These are phyloP conservation scores for Elsinoe necatrix DNA, from an alignment of 2,329 filamentous ascomycete genomes.

Conservation along the genomic window DNA sequence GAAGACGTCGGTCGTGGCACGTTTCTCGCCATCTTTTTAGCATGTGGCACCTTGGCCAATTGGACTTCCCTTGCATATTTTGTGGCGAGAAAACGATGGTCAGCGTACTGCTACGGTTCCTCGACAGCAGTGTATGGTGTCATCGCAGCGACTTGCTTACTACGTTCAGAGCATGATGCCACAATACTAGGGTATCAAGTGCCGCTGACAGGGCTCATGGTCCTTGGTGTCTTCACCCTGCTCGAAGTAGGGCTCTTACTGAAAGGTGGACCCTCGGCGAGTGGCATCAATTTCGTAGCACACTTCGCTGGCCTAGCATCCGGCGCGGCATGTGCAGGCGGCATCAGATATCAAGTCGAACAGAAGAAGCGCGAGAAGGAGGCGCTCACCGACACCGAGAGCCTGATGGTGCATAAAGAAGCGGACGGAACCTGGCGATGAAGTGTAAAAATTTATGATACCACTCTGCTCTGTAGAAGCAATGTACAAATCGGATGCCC, in stretches of 20 bases:
- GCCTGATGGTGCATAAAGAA: neutral
- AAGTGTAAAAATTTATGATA: neutral
- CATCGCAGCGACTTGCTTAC: slow-evolving; percentile 47
- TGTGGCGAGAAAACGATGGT: slow-evolving; percentile 37
- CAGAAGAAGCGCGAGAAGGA: slow-evolving; percentile 15
- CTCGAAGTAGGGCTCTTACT: slow-evolving; percentile 23
- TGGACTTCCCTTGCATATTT: slow-evolving; percentile 41
- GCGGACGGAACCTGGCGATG: neutral
- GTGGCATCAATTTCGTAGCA: slow-evolving; percentile 28
- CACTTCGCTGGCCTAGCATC: slow-evolving; percentile 29
- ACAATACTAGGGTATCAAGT: slow-evolving; percentile 26
- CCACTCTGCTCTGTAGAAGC: neutral
- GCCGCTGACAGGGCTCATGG: slow-evolving; percentile 29
- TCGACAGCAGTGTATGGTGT: slow-evolving; percentile 58
- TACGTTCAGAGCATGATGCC: slow-evolving; percentile 25
- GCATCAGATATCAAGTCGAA: slow-evolving; percentile 16
- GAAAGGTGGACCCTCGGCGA: slow-evolving; percentile 19
- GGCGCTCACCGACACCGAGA: neutral
- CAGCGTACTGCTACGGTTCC: slow-evolving; percentile 53
- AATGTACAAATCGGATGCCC: neutral
- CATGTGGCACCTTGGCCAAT: neutral
- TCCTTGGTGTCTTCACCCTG: slow-evolving; percentile 31
- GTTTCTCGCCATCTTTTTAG: slow-evolving; percentile 57
- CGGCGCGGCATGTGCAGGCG: slow-evolving; percentile 21
- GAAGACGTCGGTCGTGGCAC: slow-evolving; percentile 61